Conservation (phyloP, 2,329 filamentous ascomycete species). For the Nannizziopsis arthrosporioides region DNA sequence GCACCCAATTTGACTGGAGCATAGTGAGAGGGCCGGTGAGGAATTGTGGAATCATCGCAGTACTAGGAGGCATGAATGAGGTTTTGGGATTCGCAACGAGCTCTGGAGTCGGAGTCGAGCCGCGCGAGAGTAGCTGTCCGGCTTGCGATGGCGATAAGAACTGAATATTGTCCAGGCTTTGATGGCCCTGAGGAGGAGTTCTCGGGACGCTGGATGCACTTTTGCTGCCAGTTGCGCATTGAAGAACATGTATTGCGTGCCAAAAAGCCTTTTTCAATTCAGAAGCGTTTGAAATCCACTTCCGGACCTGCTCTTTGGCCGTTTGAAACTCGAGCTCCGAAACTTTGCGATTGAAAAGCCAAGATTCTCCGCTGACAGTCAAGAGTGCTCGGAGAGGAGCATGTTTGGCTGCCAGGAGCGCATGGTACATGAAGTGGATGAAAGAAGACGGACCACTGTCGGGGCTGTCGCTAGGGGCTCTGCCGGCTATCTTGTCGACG, state of each 20-base stretch:
- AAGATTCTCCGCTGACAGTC: slow-evolving; percentile 28
- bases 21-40: slow-evolving; percentile 17
- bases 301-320: slow-evolving; percentile 22
- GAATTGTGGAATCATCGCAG: neutral
- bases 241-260: slow-evolving; percentile 22
- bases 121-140: neutral
- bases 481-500: slow-evolving; percentile 10
- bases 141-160: neutral
- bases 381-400: slow-evolving; percentile 24
- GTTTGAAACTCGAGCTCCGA: slow-evolving; percentile 23
- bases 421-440: slow-evolving; percentile 23
- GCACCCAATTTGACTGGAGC: slow-evolving; percentile 25
- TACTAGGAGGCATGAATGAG: neutral
- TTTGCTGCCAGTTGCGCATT: slow-evolving; percentile 12
- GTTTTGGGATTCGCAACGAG: neutral
- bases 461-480: neutral
- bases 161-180: neutral
- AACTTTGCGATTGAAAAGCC: slow-evolving; percentile 28
- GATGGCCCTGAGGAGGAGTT: neutral
- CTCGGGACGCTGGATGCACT: neutral
- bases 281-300: slow-evolving; percentile 22
- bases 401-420: slow-evolving; percentile 22
- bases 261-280: slow-evolving; percentile 23
- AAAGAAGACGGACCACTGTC: slow-evolving; percentile 8
- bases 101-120: neutral